A percentile compares a stretch with the other conserved stretches of the same genome.
These are phyloP conservation scores for Aspergillus incahuasiensis DNA, from an alignment of 495 filamentous ascomycete species.

Conservation along the genomic window DNA sequence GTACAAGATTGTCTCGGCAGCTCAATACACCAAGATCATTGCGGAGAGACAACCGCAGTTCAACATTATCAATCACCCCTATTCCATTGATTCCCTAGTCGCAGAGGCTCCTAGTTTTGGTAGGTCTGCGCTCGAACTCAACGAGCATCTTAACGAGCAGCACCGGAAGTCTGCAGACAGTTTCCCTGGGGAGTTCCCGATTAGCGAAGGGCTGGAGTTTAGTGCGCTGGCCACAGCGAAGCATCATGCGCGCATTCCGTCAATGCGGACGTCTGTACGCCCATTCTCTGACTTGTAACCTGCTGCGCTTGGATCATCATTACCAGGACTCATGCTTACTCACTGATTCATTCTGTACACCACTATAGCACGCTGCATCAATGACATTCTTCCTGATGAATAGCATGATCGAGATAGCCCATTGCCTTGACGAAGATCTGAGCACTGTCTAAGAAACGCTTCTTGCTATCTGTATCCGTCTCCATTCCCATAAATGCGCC, in stretches of 20 bases:
- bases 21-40: conserved; percentile 12
- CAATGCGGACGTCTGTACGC: conserved; percentile 26
- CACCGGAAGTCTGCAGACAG: conserved; percentile 26
- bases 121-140: conserved; percentile 11
- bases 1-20: conserved; percentile 11
- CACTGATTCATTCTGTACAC: conserved; percentile 5
- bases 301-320: neutral
- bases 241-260: conserved; percentile 20
- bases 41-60: conserved; percentile 10
- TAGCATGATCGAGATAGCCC: conserved; percentile 47
- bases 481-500: conserved; percentile 61
- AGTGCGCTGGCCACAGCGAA: conserved; percentile 25
- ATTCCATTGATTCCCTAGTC: conserved; percentile 12
- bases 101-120: neutral
- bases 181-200: conserved; percentile 34
- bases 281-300: conserved; percentile 30
- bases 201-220: conserved; percentile 29
- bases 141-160: neutral
- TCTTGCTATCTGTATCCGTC: conserved; percentile 54
- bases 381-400: conserved; percentile 20
- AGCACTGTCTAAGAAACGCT: conserved; percentile 66
- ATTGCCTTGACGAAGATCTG: conserved; percentile 60
- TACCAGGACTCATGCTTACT: neutral
- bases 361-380: conserved; percentile 4
- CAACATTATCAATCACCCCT: conserved; percentile 8